phyloP scores from a whole-genome alignment of 1,139 yeast species.

The Diutina neorugosa region DNA sequence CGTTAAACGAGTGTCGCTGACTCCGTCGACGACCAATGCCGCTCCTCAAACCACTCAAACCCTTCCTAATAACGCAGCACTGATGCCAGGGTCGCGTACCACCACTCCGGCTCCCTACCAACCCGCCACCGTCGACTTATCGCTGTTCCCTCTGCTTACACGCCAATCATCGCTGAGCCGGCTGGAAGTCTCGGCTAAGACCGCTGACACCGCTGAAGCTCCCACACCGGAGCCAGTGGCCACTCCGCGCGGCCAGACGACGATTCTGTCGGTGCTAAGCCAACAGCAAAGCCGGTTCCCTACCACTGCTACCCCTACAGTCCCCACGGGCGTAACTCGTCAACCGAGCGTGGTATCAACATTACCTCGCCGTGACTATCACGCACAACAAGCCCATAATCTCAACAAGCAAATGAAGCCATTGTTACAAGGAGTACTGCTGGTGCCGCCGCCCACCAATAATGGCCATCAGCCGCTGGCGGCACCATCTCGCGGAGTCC shows the following conservation, averaged over 20 bases:
- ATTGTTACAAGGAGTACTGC: neutral
- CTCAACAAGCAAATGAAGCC: neutral
- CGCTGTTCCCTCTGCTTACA: slow-evolving; percentile 35
- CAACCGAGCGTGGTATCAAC: neutral
- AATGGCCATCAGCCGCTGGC: neutral
- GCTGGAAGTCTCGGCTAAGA: neutral
- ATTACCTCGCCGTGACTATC: neutral
- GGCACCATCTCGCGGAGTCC: neutral
- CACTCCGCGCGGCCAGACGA: neutral
- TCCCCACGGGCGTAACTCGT: neutral
- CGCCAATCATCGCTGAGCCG: slow-evolving; percentile 15
- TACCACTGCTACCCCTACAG: neutral
- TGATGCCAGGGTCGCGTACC: neutral
- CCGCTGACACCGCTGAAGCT: neutral
- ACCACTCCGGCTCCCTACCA: slow-evolving; percentile 22
- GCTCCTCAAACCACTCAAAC: neutral
- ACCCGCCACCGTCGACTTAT: slow-evolving; percentile 44
- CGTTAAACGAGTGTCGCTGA: slow-evolving; percentile 7
- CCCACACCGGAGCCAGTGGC: neutral
- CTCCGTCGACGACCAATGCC: slow-evolving; percentile 6
- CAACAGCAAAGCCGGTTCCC: neutral
- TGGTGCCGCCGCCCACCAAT: neutral
- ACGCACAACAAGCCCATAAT: neutral
- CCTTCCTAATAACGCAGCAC: neutral
- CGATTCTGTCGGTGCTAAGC: neutral